These are phyloP conservation scores for Carex arenaria DNA, from an alignment of 202 grass and related monocot species.

Conservation along the genomic window DNA sequence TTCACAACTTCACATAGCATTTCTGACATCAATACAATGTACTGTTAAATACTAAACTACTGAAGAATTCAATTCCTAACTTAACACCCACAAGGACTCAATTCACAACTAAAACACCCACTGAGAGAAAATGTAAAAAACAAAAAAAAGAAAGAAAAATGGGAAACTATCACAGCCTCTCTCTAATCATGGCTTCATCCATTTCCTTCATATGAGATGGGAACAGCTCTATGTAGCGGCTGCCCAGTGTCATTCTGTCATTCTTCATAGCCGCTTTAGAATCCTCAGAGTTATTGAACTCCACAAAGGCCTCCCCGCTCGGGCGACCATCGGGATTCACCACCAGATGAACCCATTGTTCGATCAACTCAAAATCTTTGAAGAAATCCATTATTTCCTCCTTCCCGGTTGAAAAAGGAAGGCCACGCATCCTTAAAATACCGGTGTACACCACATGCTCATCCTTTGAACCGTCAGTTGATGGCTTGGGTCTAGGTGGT, in stretches of 20 bases:
- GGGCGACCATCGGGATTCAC: slow-evolving; percentile 28
- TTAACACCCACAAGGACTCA: neutral
- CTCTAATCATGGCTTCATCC: slow-evolving; percentile 21
- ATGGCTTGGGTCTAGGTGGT: slow-evolving; percentile 3
- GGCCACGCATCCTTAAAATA: slow-evolving; percentile 33
- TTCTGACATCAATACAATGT: neutral
- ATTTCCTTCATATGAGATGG: slow-evolving; percentile 29
- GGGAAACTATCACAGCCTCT: neutral
- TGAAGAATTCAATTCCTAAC: neutral
- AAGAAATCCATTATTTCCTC: slow-evolving; percentile 36
- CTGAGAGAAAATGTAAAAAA: neutral
- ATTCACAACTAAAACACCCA: neutral
- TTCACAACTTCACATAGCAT: neutral
- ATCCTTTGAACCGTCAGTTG: neutral
- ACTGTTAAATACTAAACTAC: neutral
- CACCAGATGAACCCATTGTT: slow-evolving; percentile 23
- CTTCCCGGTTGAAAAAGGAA: slow-evolving; percentile 37
- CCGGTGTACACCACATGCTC: slow-evolving; percentile 17
- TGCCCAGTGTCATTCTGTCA: slow-evolving; percentile 45
- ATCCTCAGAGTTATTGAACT: slow-evolving; percentile 24
- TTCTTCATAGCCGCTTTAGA: slow-evolving; percentile 33
- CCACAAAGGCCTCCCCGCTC: slow-evolving; percentile 36
- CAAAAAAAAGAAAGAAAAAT: neutral
- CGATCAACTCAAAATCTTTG: slow-evolving; percentile 23
- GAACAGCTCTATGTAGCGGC: slow-evolving; percentile 39